Conservation (phyloP, 1,284 basidiomycete genomes). For the Rhodotorula sp. region DNA sequence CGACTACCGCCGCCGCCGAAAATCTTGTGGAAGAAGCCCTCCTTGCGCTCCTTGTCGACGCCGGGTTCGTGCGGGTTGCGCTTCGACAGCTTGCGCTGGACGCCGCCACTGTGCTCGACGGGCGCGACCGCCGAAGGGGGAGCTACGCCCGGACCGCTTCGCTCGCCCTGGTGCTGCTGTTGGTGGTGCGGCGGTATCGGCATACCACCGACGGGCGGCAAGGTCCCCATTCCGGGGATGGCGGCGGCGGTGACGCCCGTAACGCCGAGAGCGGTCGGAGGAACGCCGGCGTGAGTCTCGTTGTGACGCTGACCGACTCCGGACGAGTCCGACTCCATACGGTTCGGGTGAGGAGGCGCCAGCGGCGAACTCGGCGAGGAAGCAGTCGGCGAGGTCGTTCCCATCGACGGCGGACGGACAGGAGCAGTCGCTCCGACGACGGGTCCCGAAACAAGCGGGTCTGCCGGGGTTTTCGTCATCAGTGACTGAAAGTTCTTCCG, state of each 20-base stretch:
- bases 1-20: background rate
- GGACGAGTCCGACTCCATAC: background rate
- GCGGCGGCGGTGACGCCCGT: background rate
- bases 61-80: background rate
- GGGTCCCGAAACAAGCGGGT: background rate
- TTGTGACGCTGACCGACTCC: background rate
- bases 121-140: background rate
- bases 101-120: background rate
- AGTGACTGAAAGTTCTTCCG: too few species aligned
- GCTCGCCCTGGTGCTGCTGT: background rate
- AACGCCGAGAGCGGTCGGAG: background rate
- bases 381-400: background rate
- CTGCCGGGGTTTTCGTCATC: background rate
- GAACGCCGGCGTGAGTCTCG: background rate
- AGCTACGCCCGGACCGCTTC: background rate
- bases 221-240: background rate
- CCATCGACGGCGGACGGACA: background rate
- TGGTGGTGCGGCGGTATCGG: background rate
- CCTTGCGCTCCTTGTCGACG: background rate
- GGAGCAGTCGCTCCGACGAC: too few species aligned
- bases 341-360: background rate
- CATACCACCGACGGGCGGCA: background rate
- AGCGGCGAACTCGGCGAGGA: background rate
- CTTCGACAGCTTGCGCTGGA: constrained; percentile 3
- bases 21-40: constrained; percentile 3